Conservation (phyloP, 768 basidiomycete genomes). For the Phylloporus rhodoxanthus region DNA sequence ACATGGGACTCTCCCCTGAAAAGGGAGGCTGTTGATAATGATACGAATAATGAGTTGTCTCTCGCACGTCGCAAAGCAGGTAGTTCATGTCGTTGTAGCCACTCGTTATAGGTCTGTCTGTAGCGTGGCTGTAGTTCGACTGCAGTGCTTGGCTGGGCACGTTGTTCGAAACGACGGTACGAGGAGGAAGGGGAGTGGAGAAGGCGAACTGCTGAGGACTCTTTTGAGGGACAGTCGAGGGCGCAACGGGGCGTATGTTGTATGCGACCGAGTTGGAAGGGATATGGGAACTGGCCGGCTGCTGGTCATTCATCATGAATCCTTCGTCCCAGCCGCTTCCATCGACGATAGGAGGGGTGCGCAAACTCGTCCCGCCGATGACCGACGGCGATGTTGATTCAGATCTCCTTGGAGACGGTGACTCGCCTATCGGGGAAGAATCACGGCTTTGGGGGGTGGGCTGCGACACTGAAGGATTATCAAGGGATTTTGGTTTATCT, state of each 20-base stretch:
- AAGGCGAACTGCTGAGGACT: slow-evolving; percentile 43
- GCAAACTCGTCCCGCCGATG: slow-evolving; percentile 25
- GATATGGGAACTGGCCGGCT: slow-evolving; percentile 30
- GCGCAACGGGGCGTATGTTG: slow-evolving; percentile 39
- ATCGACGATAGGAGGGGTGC: slow-evolving; percentile 45
- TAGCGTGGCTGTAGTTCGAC: slow-evolving; percentile 42
- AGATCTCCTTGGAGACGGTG: slow-evolving; percentile 40
- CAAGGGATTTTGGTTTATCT: slow-evolving; percentile 63
- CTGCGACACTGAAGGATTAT: slow-evolving; percentile 29
- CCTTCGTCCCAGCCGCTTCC: slow-evolving; percentile 51
- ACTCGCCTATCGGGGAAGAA: slow-evolving; percentile 58
- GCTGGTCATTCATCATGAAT: slow-evolving; percentile 46
- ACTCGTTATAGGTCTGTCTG: slow-evolving; percentile 45
- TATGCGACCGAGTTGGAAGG: slow-evolving; percentile 39
- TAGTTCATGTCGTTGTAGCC: slow-evolving; percentile 46
- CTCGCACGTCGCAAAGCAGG: slow-evolving; percentile 41
- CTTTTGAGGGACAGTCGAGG: slow-evolving; percentile 42
- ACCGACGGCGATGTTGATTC: slow-evolving; percentile 32
- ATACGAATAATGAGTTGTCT: slow-evolving; percentile 46
- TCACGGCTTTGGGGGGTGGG: slow-evolving; percentile 51
- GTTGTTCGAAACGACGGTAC: slow-evolving; percentile 37
- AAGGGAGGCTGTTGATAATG: slow-evolving; percentile 49
- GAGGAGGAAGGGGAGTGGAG: slow-evolving; percentile 38
- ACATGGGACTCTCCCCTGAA: slow-evolving; percentile 37
- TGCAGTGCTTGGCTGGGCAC: slow-evolving; percentile 35